These are phyloP conservation scores for Wickerhamomyces strasburgensis DNA, from an alignment of 805 yeast genomes.

Conservation along the genomic window DNA sequence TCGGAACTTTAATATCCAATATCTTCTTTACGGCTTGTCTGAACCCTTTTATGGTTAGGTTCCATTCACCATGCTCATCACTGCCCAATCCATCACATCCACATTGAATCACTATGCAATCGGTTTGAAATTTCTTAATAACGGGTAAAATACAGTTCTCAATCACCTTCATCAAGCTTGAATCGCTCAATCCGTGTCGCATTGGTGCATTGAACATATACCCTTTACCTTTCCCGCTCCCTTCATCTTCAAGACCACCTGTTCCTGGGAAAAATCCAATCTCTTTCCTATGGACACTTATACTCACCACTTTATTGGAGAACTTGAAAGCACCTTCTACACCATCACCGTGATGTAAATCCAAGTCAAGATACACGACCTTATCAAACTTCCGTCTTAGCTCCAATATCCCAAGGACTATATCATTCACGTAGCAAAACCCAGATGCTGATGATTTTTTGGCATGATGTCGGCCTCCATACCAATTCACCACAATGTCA, in stretches of 20 bases:
- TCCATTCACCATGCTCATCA: constrained; percentile 67
- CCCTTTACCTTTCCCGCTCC: constrained; percentile 33
- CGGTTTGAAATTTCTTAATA: constrained; percentile 37
- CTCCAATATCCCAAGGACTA: constrained; percentile 49
- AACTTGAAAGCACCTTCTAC: constrained; percentile 60
- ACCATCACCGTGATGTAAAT: constrained; percentile 80
- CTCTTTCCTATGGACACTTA: constrained; percentile 62
- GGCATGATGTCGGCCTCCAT: constrained; percentile 78
- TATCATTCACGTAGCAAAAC: constrained; percentile 70
- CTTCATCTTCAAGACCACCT: constrained; percentile 39
- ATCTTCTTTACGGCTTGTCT: constrained; percentile 31
- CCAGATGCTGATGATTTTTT: constrained; percentile 53
- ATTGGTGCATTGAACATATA: constrained; percentile 51
- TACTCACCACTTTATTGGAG: constrained; percentile 51
- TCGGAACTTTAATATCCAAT: constrained; percentile 29
- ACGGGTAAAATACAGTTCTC: constrained; percentile 39
- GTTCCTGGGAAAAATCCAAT: constrained; percentile 73
- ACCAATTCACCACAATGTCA: constrained; percentile 59
- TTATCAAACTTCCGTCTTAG: constrained; percentile 42
- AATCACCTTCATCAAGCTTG: constrained; percentile 32
- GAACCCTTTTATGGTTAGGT: constrained; percentile 50
- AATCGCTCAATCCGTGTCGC: constrained; percentile 50
- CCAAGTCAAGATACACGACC: constrained; percentile 63
- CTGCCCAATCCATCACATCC: constrained; percentile 74
- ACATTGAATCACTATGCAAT: constrained; percentile 56